Base-by-base conservation (phyloP, 768 basidiomycete species). In the Suillus americanus region DNA sequence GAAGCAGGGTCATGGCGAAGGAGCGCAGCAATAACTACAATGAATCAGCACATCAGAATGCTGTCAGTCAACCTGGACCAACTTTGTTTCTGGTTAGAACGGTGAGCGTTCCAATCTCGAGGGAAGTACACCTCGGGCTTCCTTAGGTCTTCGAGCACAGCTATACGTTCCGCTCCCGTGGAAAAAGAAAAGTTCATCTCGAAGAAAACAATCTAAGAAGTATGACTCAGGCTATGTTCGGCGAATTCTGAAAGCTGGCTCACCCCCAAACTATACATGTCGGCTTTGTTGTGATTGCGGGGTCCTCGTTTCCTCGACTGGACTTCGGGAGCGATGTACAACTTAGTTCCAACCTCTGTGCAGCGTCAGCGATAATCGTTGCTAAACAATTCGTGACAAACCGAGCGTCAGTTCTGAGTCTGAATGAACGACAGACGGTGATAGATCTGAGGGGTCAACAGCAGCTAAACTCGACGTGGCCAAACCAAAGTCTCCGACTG, bases 261-360 rank as follows among this genome's bases (percentile, higher is more conserved):
- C 72, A 94, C 94, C 28, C 95, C 96, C 12, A 97, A 84, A 74
- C 94, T 95, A 73, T 96, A 98, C 85, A 98, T 89, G 70, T 98
- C 96, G 0, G 94, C 95, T 71, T 96, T 97, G 41, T 81, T 86
- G 68, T 94, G 92, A 71, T 93, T 90, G 59, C 87, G 82, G n/a
- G 88, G 87, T 0, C 86, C 79, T 54, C 80, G 83, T 69, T 79
- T 85, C 56, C 84, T 77, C 1, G 85, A 87, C 64, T 88, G 85
- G 12, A 97, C 91, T 73, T 97, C 95, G 0, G 96, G 96, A 0
- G 96, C 96, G 60, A 97, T 95, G 73, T 97, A 98, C 23, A 97
- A 75, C 62, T 87, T 86, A 0, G 95, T 98, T 62, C 95, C 95
- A 16, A 97, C 94, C 80, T 92, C 91, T 92, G 68, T 1, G 61